Evolutionary conservation across 768 basidiomycete species (phyloP), one percentile per base, ranked within the genome.

Genomic region (Russula dissimulans): DNA sequence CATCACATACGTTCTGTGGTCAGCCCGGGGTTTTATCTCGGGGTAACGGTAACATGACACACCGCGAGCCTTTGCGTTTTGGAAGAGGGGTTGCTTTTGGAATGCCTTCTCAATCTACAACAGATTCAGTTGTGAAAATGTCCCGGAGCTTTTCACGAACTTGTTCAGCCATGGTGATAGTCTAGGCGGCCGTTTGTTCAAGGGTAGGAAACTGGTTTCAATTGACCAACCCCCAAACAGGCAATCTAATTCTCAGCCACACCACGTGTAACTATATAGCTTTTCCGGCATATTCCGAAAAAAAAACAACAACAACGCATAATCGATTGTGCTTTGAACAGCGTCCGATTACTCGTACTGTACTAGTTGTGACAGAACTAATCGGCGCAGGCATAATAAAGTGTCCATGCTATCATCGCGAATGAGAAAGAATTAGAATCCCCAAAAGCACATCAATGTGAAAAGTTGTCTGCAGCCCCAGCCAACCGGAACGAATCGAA

Each of bases 11-110:
- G 47, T 18, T 39, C 32, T 34, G 34, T 52, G 36, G n/a, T 60
- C 31, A 61, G 48, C 42, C 38, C 48, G 14, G 36, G 48, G 9
- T 22, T 52, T n/a, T 29, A 22, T 18, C 52, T 52, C 11, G 39
- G 41, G 17, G 42, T 8, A 36, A 22, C n/a, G n/a, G n/a, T 46
- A 54, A 58, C 61, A 48, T 57, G 60, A 84, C 91, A 71, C 76
- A 95, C 93, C 90, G 71, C 86, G 86, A 67, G 83, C 79, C 83
- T 98, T 98, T 74, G 91, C 81, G 77, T 95, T 95, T 77, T 95
- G 93, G 85, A 99, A 99, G 73, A 99, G 83, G 72, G 86, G 82
- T 76, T 99, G 97, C 80, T 97, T 97, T 78, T 97, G 95, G 81
- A 81, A 99, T 64, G 91, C 90, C 78, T 95, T 97, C 78, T 98